Conservation (phyloP, 202 grass and related monocot genomes). For the Hordeum pubiflorum region DNA sequence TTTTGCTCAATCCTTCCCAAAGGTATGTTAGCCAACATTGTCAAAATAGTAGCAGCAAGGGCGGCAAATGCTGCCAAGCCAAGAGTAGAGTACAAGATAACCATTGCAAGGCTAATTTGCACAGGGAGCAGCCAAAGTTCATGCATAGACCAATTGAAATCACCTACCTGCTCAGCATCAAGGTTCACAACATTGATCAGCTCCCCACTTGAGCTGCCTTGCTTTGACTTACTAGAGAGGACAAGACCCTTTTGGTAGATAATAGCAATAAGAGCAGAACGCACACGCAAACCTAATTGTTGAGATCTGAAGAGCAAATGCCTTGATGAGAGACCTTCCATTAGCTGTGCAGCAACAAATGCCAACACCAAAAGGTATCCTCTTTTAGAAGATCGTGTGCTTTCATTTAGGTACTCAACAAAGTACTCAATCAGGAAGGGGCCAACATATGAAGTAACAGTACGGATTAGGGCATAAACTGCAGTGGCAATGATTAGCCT, state of each 20-base stretch:
- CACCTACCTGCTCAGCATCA: conserved; percentile 38
- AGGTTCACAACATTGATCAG: conserved; percentile 53
- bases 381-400: conserved; percentile 4
- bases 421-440: conserved; percentile 54
- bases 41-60: conserved; percentile 32
- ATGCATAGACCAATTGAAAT: conserved; percentile 58
- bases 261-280: conserved; percentile 31
- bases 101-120: conserved; percentile 43
- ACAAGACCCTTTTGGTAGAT: conserved; percentile 52
- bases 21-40: conserved; percentile 50
- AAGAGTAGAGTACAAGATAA: conserved; percentile 44
- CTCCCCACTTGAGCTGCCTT: conserved; percentile 47
- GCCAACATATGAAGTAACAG: conserved; percentile 39
- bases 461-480: conserved; percentile 33
- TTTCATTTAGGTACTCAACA: conserved; percentile 48
- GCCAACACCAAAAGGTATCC: conserved; percentile 40
- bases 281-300: conserved; percentile 32
- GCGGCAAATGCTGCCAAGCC: conserved; percentile 41
- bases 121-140: conserved; percentile 51
- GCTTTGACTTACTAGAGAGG: conserved; percentile 41
- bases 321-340: conserved; percentile 43
- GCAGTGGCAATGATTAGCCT: conserved; percentile 32
- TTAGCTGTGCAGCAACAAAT: conserved; percentile 36
- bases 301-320: conserved; percentile 51
- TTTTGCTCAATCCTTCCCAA: conserved; percentile 37